These are phyloP conservation scores for Protomyces macrosporus DNA, from an alignment of 1,139 yeast species.

Conservation along the genomic window DNA sequence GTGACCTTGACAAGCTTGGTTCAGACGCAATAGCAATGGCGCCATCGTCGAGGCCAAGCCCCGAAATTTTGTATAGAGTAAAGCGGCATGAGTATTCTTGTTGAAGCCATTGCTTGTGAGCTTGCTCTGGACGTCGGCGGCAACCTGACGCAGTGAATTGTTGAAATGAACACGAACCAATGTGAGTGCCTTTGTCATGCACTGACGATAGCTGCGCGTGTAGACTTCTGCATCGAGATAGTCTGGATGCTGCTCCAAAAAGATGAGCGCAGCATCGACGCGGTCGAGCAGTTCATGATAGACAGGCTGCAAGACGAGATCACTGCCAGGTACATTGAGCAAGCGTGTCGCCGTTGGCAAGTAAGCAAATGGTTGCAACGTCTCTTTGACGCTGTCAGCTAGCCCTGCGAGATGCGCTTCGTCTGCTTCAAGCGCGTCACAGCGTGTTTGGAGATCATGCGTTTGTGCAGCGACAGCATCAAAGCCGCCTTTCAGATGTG, in stretches of 20 bases:
- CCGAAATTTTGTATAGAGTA: conserved; percentile 59
- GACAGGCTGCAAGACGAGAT: conserved; percentile 53
- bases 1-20: conserved; percentile 46
- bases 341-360: conserved; percentile 64
- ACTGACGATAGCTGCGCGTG: conserved; percentile 69
- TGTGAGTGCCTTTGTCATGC: conserved; percentile 76
- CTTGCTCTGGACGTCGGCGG: conserved; percentile 44
- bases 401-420: conserved; percentile 47
- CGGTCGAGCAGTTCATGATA: conserved; percentile 53
- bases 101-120: conserved; percentile 36
- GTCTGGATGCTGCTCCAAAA: conserved; percentile 44
- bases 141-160: conserved; percentile 49
- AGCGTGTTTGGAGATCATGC: conserved; percentile 55
- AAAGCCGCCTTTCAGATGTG: conserved; percentile 48
- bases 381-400: conserved; percentile 48
- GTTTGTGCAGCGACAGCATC: conserved; percentile 58
- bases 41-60: conserved; percentile 45
- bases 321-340: conserved; percentile 65
- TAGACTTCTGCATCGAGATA: conserved; percentile 70
- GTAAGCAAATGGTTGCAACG: conserved; percentile 60
- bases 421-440: conserved; percentile 51
- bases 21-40: conserved; percentile 49
- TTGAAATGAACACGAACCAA: conserved; percentile 64
- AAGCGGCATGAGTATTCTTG: conserved; percentile 48
- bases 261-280: conserved; percentile 56